phyloP scores from a whole-genome alignment of 2,329 filamentous ascomycete genomes.

The Phyllosticta citribraziliensis region DNA sequence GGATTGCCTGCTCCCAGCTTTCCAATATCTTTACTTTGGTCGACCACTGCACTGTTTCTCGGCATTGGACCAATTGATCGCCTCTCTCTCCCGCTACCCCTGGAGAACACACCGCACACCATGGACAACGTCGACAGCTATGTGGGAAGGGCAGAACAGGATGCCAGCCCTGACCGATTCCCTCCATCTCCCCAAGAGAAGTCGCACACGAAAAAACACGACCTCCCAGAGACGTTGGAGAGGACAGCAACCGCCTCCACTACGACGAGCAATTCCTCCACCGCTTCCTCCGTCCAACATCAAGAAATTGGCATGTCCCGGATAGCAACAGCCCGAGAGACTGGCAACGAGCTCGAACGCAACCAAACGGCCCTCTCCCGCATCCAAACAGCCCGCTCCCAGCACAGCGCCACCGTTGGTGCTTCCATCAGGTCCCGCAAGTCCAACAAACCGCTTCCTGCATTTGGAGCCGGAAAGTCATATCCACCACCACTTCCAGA shows the following conservation, averaged over 20 bases:
- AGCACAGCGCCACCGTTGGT: constrained; percentile 66
- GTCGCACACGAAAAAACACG: constrained; percentile 22
- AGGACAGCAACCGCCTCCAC: constrained; percentile 48
- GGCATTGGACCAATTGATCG: neutral
- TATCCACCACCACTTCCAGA: constrained; percentile 62
- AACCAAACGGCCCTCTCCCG: constrained; percentile 60
- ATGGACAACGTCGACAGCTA: constrained; percentile 48
- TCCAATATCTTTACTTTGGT: neutral
- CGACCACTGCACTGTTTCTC: neutral
- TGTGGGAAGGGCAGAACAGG: constrained; percentile 44
- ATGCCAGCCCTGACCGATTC: constrained; percentile 38
- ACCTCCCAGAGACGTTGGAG: constrained; percentile 36
- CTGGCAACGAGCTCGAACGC: constrained; percentile 45
- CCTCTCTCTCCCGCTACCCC: neutral
- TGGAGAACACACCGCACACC: constrained; percentile 1
- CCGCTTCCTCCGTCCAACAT: constrained; percentile 24
- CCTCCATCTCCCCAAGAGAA: constrained; percentile 35
- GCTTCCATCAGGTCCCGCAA: constrained; percentile 36
- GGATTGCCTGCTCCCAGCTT: neutral
- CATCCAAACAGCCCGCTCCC: constrained; percentile 60
- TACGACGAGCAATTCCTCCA: constrained; percentile 31
- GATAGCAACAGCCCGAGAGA: constrained; percentile 53
- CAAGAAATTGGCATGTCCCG: constrained; percentile 46
- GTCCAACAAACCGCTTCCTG: constrained; percentile 50
- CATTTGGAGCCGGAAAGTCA: constrained; percentile 64